These are phyloP conservation scores for Brasilioporus rufonigricans DNA, from an alignment of 768 basidiomycete genomes.

Conservation along the genomic window DNA sequence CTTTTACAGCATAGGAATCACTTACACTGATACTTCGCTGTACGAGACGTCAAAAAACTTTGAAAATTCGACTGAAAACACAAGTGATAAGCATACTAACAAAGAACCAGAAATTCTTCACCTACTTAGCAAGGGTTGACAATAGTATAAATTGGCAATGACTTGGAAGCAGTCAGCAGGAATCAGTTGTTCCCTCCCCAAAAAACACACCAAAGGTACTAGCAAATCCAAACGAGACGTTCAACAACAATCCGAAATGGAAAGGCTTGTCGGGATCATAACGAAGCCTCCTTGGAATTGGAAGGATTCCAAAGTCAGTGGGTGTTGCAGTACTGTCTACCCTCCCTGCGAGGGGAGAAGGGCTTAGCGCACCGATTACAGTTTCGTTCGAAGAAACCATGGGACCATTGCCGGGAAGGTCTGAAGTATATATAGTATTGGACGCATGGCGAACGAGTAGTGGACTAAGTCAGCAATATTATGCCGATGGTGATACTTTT, in stretches of 20 bases:
- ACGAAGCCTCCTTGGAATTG: constrained; percentile 56
- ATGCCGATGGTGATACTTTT: too few species aligned
- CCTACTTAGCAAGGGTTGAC: constrained; percentile 74
- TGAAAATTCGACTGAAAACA: constrained; percentile 33
- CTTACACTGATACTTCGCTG: constrained; percentile 33
- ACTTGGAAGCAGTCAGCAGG: constrained; percentile 33
- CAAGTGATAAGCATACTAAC: neutral
- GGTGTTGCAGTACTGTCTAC: neutral
- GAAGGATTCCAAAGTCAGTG: constrained; percentile 61
- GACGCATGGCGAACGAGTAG: neutral
- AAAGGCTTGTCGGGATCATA: constrained; percentile 51
- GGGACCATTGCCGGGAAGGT: neutral
- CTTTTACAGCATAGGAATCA: neutral
- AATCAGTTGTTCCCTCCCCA: neutral
- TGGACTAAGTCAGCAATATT: neutral
- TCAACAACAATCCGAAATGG: constrained; percentile 51
- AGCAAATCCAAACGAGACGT: constrained; percentile 59
- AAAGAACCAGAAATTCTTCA: constrained; percentile 1
- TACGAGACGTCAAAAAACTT: constrained; percentile 40
- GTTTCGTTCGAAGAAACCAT: constrained; percentile 18
- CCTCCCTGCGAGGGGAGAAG: neutral
- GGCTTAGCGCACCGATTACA: neutral
- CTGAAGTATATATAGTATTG: constrained; percentile 13
- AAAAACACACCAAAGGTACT: constrained; percentile 42
- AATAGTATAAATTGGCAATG: constrained; percentile 80